phyloP scores from a whole-genome alignment of 2,329 filamentous ascomycete genomes.

The Reticulascus tulasneorum region DNA sequence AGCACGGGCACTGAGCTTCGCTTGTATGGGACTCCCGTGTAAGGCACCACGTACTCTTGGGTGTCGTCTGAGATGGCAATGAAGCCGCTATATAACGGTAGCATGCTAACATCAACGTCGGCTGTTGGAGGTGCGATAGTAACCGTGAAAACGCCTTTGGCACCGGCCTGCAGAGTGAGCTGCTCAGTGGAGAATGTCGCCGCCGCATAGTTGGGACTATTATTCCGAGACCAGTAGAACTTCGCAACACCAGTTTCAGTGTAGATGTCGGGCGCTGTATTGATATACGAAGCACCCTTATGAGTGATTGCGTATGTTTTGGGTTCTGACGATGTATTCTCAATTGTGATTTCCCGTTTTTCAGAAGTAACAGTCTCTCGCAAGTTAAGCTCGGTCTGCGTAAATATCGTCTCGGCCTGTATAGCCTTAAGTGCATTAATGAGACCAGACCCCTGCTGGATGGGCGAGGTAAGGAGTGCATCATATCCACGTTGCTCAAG shows the following conservation, averaged over 20 bases:
- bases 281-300: constrained; percentile 3
- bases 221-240: constrained; percentile 10
- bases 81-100: constrained; percentile 7
- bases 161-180: constrained; percentile 3
- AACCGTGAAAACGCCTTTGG: constrained; percentile 2
- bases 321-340: constrained; percentile 1
- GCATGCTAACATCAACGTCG: constrained; percentile 2
- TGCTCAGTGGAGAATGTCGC: constrained; percentile 1
- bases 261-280: constrained; percentile 3
- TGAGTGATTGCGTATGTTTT: constrained; percentile 7
- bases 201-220: constrained; percentile 2
- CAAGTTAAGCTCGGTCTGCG: constrained; percentile 6
- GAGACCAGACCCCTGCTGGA: constrained; percentile 8
- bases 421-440: constrained; percentile 5
- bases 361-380: background rate
- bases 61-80: constrained; percentile 3
- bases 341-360: constrained; percentile 5
- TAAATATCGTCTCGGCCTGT: constrained; percentile 3
- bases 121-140: background rate
- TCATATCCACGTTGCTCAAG: constrained; percentile 1
- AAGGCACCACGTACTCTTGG: constrained; percentile 1
- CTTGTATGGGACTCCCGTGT: constrained; percentile 4
- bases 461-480: constrained; percentile 2
- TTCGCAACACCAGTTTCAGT: constrained; percentile 1
- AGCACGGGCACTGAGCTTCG: no score